phyloP scores from a whole-genome alignment of 2,329 filamentous ascomycete species.

The Blastomyces gilchristii region DNA sequence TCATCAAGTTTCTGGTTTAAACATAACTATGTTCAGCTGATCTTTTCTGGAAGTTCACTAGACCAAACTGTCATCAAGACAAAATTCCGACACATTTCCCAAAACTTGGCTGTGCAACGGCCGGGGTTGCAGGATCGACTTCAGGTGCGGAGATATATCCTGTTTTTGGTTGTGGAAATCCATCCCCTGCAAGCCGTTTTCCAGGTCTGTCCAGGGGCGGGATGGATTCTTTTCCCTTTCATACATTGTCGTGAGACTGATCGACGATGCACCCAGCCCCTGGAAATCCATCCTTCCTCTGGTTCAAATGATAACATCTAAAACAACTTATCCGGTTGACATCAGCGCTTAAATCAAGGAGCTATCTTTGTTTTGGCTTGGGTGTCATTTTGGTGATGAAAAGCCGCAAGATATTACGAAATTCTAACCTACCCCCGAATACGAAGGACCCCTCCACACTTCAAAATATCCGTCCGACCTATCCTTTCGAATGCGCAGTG shows the following conservation, averaged over 20 bases:
- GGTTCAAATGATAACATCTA: neutral
- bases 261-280: neutral
- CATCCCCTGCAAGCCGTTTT: too few relatives aligned
- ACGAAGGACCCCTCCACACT: too few relatives aligned
- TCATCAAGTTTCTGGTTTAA: neutral
- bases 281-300: neutral
- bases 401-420: too few relatives aligned
- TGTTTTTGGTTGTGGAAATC: neutral
- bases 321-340: neutral
- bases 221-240: neutral
- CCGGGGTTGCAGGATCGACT: neutral
- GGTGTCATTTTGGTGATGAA: neutral
- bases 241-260: too few relatives aligned
- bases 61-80: neutral
- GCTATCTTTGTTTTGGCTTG: neutral
- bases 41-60: neutral
- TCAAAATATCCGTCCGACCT: too few relatives aligned
- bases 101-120: neutral
- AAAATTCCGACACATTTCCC: neutral
- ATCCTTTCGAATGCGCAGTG: neutral
- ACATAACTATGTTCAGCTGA: neutral
- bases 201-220: too few relatives aligned
- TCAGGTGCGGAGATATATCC: conserved; percentile 2
- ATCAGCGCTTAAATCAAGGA: too few relatives aligned
- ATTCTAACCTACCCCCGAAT: neutral